Percentiles rank a stretch among this genome's conserved stretches.
Conservation (phyloP, 2,329 filamentous ascomycete species). For the Pseudogymnoascus sp. region DNA sequence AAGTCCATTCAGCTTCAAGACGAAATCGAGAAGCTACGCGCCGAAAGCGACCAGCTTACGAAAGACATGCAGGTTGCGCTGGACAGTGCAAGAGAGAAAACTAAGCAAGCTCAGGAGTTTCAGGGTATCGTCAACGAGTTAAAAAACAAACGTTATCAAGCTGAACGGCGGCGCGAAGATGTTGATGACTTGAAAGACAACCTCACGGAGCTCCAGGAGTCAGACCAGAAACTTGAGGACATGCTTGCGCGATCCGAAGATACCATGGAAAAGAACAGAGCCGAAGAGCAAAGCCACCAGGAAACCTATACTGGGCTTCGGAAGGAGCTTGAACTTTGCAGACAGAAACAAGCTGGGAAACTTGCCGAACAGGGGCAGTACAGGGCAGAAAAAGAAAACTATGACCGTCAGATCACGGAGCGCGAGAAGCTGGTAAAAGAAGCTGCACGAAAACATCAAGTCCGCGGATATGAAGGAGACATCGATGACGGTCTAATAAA, state of each 20-base stretch:
- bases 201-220: slow-evolving; percentile 68
- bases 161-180: slow-evolving; percentile 59
- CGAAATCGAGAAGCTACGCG: slow-evolving; percentile 54
- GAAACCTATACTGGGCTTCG: slow-evolving; percentile 59
- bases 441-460: slow-evolving; percentile 64
- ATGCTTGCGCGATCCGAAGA: slow-evolving; percentile 71
- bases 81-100: slow-evolving; percentile 50
- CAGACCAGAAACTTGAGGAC: slow-evolving; percentile 64
- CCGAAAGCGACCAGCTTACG: slow-evolving; percentile 49
- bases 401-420: slow-evolving; percentile 67
- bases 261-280: slow-evolving; percentile 55
- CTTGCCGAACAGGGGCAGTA: slow-evolving; percentile 64
- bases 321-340: slow-evolving; percentile 36
- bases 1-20: slow-evolving; percentile 53
- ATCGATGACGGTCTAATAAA: slow-evolving; percentile 64
- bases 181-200: slow-evolving; percentile 61
- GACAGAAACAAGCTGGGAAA: slow-evolving; percentile 42
- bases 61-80: slow-evolving; percentile 53
- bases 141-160: slow-evolving; percentile 66
- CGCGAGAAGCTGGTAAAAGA: slow-evolving; percentile 69
- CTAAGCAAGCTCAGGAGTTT: slow-evolving; percentile 64
- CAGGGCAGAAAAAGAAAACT: slow-evolving; percentile 77
- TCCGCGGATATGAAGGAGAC: slow-evolving; percentile 76
- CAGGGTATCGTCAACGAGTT: slow-evolving; percentile 67
- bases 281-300: slow-evolving; percentile 55